Evolutionary conservation across 345 rosid genomes (phyloP).

Genomic region (Dimocarpus longan): DNA sequence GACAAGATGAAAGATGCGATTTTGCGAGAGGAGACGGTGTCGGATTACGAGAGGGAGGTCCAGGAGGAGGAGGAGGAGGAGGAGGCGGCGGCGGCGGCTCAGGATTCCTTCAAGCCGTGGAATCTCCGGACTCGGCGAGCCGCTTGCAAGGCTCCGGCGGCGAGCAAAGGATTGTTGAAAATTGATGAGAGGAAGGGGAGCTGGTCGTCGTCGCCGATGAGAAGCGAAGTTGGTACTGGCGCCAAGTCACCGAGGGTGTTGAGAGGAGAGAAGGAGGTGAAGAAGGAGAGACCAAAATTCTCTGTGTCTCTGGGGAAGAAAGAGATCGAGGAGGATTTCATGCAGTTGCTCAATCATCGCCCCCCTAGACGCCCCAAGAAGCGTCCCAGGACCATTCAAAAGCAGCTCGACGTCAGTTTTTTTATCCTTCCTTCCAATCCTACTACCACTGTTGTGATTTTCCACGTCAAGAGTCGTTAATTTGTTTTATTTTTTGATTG

Average conservation of each 20-base stretch:
- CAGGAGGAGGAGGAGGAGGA: conserved; percentile 29
- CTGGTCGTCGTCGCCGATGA: conserved; percentile 40
- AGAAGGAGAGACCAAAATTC: conserved; percentile 47
- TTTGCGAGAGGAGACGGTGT: conserved; percentile 31
- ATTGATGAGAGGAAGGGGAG: conserved; percentile 34
- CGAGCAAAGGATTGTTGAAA: conserved; percentile 20
- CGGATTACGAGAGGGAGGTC: conserved; percentile 31
- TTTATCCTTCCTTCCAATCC: background rate
- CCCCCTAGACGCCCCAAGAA: conserved; percentile 81
- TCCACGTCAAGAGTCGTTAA: background rate
- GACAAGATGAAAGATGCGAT: conserved; percentile 47
- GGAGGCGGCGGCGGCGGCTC: conserved; percentile 36
- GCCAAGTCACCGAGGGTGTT: conserved; percentile 28
- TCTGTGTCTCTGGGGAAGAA: conserved; percentile 49
- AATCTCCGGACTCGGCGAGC: conserved; percentile 77
- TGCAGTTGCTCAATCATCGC: conserved; percentile 45
- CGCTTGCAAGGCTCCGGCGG: conserved; percentile 47
- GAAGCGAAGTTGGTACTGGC: conserved; percentile 28
- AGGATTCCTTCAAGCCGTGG: conserved; percentile 52
- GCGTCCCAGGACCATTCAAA: conserved; percentile 63
- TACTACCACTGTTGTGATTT: background rate
- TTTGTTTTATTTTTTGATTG: background rate
- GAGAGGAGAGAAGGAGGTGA: conserved; percentile 28
- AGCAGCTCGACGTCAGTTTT: conserved; percentile 63
- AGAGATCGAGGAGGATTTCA: conserved; percentile 76